Conservation (phyloP, 192 early-diverging fungal genomes). For the Entomortierella beljakovae region DNA sequence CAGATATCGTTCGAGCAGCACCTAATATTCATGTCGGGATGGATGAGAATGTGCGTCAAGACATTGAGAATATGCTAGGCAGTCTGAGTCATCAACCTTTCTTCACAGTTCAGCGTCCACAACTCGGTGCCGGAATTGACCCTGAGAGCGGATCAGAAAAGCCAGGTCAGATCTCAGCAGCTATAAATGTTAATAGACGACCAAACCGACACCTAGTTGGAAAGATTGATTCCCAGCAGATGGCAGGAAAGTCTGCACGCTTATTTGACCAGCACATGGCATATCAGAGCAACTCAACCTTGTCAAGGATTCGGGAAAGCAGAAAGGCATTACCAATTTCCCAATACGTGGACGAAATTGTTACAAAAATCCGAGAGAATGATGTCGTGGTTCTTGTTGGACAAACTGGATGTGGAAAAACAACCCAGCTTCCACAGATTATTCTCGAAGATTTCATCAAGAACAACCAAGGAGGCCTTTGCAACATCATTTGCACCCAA, state of each 20-base stretch:
- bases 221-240: conserved; percentile 35
- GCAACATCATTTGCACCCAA: conserved; percentile 67
- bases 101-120: conserved; percentile 36
- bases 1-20: conserved; percentile 31
- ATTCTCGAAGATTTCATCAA: conserved; percentile 67
- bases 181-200: conserved; percentile 16
- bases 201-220: conserved; percentile 39
- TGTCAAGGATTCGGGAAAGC: conserved; percentile 33
- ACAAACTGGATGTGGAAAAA: conserved; percentile 67
- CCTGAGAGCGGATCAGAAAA: background rate
- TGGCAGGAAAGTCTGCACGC: conserved; percentile 36
- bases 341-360: conserved; percentile 50
- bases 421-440: conserved; percentile 80
- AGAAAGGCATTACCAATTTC: conserved; percentile 50
- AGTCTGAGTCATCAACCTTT: conserved; percentile 41
- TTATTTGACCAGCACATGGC: conserved; percentile 34
- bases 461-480: conserved; percentile 45
- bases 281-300: conserved; percentile 44
- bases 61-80: conserved; percentile 39
- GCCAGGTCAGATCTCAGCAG: conserved; percentile 12
- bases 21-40: conserved; percentile 51
- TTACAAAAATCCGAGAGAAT: conserved; percentile 50
- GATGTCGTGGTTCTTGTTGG: conserved; percentile 60
- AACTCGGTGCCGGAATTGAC: conserved; percentile 7
- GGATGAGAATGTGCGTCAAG: conserved; percentile 38